Evolutionary conservation across 176 grass and related monocot genomes (phyloP).

Genomic region (Eleusine coracana): DNA sequence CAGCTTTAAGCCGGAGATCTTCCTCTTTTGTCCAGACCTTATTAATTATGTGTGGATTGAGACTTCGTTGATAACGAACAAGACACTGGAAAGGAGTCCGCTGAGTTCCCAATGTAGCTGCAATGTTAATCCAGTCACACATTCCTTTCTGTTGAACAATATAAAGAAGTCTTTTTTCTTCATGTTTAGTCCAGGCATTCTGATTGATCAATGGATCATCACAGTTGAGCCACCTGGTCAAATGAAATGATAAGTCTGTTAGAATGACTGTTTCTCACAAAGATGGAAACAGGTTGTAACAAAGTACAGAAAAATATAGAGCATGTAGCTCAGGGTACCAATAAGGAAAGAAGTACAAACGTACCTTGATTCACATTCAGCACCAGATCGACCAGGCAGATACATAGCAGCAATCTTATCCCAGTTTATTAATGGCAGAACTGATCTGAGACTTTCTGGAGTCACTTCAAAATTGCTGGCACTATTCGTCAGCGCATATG

Average conservation of each 20-base stretch:
- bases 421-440: conserved; percentile 87
- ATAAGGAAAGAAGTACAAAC: conserved; percentile 14
- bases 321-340: neutral
- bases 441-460: conserved; percentile 71
- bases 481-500: conserved; percentile 46
- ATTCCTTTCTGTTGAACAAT: conserved; percentile 82
- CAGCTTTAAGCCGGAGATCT: conserved; percentile 67
- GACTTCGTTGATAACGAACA: conserved; percentile 89
- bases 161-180: conserved; percentile 86
- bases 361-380: conserved; percentile 92
- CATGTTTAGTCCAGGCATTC: conserved; percentile 66
- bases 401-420: conserved; percentile 84
- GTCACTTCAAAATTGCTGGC: conserved; percentile 56
- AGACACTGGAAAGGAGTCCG: conserved; percentile 94
- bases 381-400: conserved; percentile 63
- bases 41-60: conserved; percentile 95
- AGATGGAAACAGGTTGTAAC: conserved; percentile 19
- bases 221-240: conserved; percentile 83
- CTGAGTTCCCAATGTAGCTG: conserved; percentile 63
- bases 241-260: conserved; percentile 31
- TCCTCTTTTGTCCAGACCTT: conserved; percentile 85
- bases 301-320: neutral
- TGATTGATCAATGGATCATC: conserved; percentile 86
- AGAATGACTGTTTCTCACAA: conserved; percentile 3
- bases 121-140: conserved; percentile 90